Evolutionary conservation across 148 eudicot genomes (phyloP).

Genomic region (Dianthus caryophyllus): DNA sequence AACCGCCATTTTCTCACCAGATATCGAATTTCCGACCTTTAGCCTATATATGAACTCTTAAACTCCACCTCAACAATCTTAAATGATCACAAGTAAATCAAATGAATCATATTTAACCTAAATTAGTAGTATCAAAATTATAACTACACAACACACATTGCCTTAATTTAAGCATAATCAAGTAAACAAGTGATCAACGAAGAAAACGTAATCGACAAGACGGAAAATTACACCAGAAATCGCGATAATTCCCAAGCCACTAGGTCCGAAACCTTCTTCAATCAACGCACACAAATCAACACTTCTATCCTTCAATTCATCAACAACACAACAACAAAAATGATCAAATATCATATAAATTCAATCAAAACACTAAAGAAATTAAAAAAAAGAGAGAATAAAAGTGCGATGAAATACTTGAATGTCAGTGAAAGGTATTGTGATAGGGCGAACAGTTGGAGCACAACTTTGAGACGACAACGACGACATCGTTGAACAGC

Average conservation of each 20-base stretch:
- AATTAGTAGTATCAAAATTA: background rate
- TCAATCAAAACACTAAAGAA: background rate
- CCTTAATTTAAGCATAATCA: background rate
- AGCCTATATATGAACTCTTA: background rate
- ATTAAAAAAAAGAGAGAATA: background rate
- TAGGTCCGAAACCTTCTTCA: slow-evolving; percentile 82
- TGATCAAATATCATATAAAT: background rate
- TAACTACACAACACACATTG: background rate
- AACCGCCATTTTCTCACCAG: too few relatives aligned
- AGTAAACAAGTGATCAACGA: background rate
- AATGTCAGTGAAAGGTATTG: slow-evolving; percentile 46
- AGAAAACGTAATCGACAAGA: background rate
- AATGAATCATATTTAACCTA: background rate
- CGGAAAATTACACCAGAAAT: slow-evolving; percentile 48
- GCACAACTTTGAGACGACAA: slow-evolving; percentile 6
- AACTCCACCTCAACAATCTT: too few relatives aligned
- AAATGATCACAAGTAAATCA: too few relatives aligned
- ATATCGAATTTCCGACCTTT: background rate
- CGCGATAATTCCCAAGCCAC: slow-evolving; percentile 81
- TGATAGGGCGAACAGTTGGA: slow-evolving; percentile 38
- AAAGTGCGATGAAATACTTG: too few relatives aligned
- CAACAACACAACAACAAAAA: slow-evolving; percentile 5
- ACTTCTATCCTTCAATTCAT: slow-evolving; percentile 40
- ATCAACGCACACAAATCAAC: slow-evolving; percentile 64
- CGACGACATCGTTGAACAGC: slow-evolving; percentile 22